Percentiles rank a stretch among this genome's conserved stretches.
These are phyloP conservation scores for Pyricularia pennisetigena DNA, from an alignment of 2,329 filamentous ascomycete species.

Conservation along the genomic window DNA sequence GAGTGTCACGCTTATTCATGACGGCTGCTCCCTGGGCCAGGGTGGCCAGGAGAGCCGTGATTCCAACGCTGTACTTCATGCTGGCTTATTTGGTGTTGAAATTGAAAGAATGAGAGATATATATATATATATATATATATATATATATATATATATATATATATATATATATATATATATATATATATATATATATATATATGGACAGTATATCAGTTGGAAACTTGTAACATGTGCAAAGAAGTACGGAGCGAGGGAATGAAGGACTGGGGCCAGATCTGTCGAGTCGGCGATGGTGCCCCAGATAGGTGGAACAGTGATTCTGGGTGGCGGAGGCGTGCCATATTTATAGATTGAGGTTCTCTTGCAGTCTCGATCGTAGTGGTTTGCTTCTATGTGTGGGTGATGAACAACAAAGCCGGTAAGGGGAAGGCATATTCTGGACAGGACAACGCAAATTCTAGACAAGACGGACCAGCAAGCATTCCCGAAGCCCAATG, in stretches of 20 bases:
- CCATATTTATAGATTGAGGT: background rate
- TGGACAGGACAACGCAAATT: background rate
- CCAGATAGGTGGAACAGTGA: background rate
- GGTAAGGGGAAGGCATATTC: background rate
- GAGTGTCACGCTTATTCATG: conserved; percentile 24
- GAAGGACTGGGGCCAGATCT: background rate
- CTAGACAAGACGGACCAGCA: too few species aligned
- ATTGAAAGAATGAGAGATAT: background rate
- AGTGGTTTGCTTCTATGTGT: background rate
- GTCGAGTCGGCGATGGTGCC: background rate
- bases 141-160: background rate
- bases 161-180: background rate
- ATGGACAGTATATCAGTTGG: background rate
- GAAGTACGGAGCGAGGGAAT: background rate
- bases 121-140: background rate
- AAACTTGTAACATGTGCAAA: background rate
- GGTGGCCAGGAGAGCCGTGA: conserved; percentile 22
- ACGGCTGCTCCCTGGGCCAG: conserved; percentile 24
- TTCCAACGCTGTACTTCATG: conserved; percentile 26
- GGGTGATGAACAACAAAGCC: background rate
- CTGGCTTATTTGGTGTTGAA: conserved; percentile 8
- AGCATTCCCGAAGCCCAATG: background rate
- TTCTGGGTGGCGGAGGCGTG: background rate
- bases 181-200: background rate
- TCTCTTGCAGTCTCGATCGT: background rate